Evolutionary conservation across 164 flowering plant genomes (phyloP), one percentile per base, ranked within the genome.

Genomic region (Umbellularia californica): DNA sequence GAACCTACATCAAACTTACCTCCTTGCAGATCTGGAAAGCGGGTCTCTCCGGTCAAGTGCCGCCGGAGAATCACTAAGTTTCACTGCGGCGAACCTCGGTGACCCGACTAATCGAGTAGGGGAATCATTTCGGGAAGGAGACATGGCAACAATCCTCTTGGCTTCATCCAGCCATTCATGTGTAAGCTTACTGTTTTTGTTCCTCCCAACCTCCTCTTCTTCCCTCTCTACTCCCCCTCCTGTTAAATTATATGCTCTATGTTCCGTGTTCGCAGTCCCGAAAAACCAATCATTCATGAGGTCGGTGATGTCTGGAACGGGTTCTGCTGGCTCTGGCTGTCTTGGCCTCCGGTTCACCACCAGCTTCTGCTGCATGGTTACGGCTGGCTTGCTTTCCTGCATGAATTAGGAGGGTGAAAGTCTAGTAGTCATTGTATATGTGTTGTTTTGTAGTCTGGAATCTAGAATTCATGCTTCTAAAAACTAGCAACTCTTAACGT

Each of bases 121-220:
- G 6, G 93, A 91, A 9, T 82, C 87, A 60, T 79, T 33, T 22
- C 89, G 78, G 0, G 84, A 2, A 52, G 92, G 90, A 33, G 93
- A 89, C 3, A 84, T 76, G 13, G 93, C 90, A n/a, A 91, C 88
- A 75, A 91, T 78, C 24, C 84, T 82, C 77, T 81, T 82, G 22
- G 95, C 95, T 76, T 91, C 93, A 50, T 86, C 83, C 1, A 91
- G 85, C 95, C 93, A 91, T 65, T 89, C 90, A 65, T 89, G 90
- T 19, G 93, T 88, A 50, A 81, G 68, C 74, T 72, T 87, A 58
- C 90, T 82, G 68, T 74, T 83, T 33, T 65, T 80, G 50, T 81
- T 84, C 41, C 89, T 86, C 0, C 77, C 79, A 70, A 82, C 82
- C 50, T 71, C 76, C 20, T 70, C 33, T 7, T 67, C 69, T 30